Percentiles rank a stretch among this genome's conserved stretches.
phyloP scores from a whole-genome alignment of 306 rosid species.

The Styphnolobium japonicum region DNA sequence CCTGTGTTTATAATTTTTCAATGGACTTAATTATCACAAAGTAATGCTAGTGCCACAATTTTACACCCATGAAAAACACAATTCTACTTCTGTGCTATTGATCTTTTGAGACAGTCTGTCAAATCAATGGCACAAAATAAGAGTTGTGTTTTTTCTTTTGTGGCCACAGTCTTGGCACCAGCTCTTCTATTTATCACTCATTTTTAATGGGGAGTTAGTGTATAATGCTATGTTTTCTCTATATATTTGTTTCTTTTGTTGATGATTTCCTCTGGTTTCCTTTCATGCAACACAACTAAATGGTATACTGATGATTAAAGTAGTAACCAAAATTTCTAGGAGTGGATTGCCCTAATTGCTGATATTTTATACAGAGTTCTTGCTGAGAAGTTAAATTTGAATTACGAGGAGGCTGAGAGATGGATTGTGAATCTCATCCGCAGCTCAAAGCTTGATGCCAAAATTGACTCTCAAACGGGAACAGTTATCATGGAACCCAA shows the following conservation, averaged over 20 bases:
- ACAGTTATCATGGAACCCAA: slow-evolving; percentile 80
- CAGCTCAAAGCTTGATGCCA: slow-evolving; percentile 84
- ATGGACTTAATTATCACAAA: not conserved
- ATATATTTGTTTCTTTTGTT: not conserved
- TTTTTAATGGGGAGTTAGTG: not conserved
- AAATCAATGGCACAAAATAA: slow-evolving; percentile 8
- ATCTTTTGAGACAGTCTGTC: slow-evolving; percentile 51
- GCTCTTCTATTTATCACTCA: not conserved
- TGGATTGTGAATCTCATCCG: slow-evolving; percentile 79
- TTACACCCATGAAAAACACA: slow-evolving; percentile 40
- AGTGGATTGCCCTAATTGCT: not conserved
- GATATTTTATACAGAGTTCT: slow-evolving; percentile 46
- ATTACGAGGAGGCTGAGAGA: slow-evolving; percentile 72
- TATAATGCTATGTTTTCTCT: not conserved
- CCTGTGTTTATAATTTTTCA: not conserved
- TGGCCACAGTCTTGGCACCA: not conserved
- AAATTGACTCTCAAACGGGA: slow-evolving; percentile 72
- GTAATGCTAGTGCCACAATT: not conserved
- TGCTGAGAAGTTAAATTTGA: slow-evolving; percentile 66
- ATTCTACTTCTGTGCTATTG: slow-evolving; percentile 47
- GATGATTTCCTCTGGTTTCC: not conserved
- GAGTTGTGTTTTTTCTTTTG: not conserved
- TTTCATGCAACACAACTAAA: not conserved
- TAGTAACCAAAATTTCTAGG: not conserved
- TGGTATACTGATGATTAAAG: not conserved